A percentile compares a stretch with the other conserved stretches of the same genome.
Evolutionary conservation across 768 basidiomycete species (phyloP).

Genomic region (Kwoniella bestiolae): DNA sequence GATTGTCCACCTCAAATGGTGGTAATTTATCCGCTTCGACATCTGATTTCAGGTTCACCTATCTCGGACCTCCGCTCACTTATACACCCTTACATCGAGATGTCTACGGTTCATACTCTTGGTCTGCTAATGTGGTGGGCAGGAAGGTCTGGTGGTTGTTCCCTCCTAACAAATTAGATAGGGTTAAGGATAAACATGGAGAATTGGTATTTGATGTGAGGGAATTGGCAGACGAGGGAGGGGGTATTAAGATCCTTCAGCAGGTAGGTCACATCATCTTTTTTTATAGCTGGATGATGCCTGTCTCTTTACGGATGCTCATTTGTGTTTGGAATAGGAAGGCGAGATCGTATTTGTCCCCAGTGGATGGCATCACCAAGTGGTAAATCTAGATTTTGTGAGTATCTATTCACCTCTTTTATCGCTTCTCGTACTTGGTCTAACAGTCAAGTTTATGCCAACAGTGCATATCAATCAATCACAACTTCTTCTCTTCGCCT

Average conservation of each 20-base stretch:
- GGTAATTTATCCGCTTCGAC: slow-evolving; percentile 1
- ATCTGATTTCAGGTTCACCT: slow-evolving; percentile 54
- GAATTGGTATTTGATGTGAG: slow-evolving; percentile 51
- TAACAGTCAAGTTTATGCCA: no score
- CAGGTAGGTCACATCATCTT: slow-evolving; percentile 30
- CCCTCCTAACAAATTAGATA: slow-evolving; percentile 39
- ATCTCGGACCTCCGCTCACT: slow-evolving; percentile 53
- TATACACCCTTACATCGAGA: slow-evolving; percentile 57
- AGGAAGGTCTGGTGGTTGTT: slow-evolving; percentile 57
- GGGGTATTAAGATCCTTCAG: slow-evolving; percentile 40
- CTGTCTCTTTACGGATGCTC: background rate
- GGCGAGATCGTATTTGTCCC: slow-evolving; percentile 58
- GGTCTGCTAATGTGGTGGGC: slow-evolving; percentile 56
- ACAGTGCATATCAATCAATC: slow-evolving; percentile 58
- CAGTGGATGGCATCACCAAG: slow-evolving; percentile 57
- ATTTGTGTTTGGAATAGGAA: slow-evolving; percentile 25
- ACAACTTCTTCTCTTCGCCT: slow-evolving; percentile 54
- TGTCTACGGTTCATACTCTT: slow-evolving; percentile 57
- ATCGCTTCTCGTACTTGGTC: no score
- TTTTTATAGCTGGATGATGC: background rate
- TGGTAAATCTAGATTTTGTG: slow-evolving; percentile 53
- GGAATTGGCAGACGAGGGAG: slow-evolving; percentile 32
- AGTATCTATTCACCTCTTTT: slow-evolving; percentile 10
- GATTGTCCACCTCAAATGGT: background rate
- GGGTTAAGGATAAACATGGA: slow-evolving; percentile 23